Evolutionary conservation across 1,139 yeast species (phyloP), one percentile per base, ranked within the genome.

Genomic region (Hansenula sp.): DNA sequence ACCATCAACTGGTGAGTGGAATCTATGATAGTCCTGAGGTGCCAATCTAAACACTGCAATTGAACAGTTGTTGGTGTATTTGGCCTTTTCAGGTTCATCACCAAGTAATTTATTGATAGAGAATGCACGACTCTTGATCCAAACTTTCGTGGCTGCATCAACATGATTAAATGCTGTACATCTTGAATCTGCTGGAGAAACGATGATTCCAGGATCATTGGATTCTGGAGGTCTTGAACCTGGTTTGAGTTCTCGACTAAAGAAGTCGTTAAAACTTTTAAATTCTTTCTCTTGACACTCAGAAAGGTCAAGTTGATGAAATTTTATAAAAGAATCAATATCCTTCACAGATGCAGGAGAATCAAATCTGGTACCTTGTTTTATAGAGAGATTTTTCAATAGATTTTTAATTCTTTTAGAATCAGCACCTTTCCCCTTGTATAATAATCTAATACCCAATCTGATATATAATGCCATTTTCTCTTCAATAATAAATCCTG

Each of bases 21-120:
- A 90, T 33, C 98, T 68, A 60, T 92, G 98, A 56, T 92, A 92
- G 59, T 92, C 98, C 60, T 92, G 98, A 1, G 98, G 98, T 0
- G 98, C 97, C 36, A 92, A 66, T 44, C 98, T 67, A 62, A 90
- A 90, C 5, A 90, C 77, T 0, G 86, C 92, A 39, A 90, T 62
- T 0, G 87, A 67, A 35, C 90, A 81, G 29, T 75, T 65, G 36
- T 73, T 71, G 49, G 68, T 75, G 2, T 69, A 59, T 11, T 66
- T 64, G 19, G 74, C 81, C 14, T 8, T 13, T 20, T 14, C 31
- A 12, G 44, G 32, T 6, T 49, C 42, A 18, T 77, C 75, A 7
- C 77, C 83, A 52, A 77, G 73, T 30, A 92, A 65, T 50, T 86
- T 79, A 6, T 71, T 65, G 17, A 90, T 60, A 0, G 90, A 76